Base-by-base conservation (phyloP, 257 asterid genomes). In the Oldenlandia corymbosa region DNA sequence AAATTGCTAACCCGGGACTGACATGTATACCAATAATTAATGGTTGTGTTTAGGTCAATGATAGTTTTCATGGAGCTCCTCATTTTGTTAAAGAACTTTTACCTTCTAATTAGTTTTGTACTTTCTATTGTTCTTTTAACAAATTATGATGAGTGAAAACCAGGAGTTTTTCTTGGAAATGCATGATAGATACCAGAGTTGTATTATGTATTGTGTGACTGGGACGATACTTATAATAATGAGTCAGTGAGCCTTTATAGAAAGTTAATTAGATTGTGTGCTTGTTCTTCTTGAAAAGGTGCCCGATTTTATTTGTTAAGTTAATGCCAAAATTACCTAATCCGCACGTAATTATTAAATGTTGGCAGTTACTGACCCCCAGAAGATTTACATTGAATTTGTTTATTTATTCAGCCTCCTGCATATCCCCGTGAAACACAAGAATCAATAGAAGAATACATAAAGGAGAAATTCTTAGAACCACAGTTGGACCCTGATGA, bases 361-460 rank as follows among this genome's bases (percentile, higher is more conserved):
- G 12, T 36, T 23, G 26, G 49, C 23, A 31, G 32, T 30, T 6
- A n/a, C 61, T 30, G 16, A 14, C 30, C 54, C 18, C 2, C 31
- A 32, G 65, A 46, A 20, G 5, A 24, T 21, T 68, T 18, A 24
- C 32, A 14, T 45, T 28, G 62, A 28, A 34, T 34, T 3, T 34
- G 32, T 11, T 6, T 36, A 27, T 27, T 51, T 28, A 57, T 49
- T 71, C 91, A 91, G 99, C 99, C 99, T 58, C 96, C 97, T 12
- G 99, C 99, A 60, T 92, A 81, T 66, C 97, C 94, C 18, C 65
- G 49, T 60, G 99, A 92, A 83, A 89, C 99, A 24, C 94, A 94
- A 12, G 95, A 92, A 65, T 76, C 95, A 48, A 75, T 92, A 50
- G 73, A 73, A 71, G 83, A 83, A 36, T 77, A 74, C 61, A 76